A percentile compares a stretch with the other conserved stretches of the same genome.
Evolutionary conservation across 2,329 filamentous ascomycete species (phyloP).

Genomic region (Claviceps arundinis): DNA sequence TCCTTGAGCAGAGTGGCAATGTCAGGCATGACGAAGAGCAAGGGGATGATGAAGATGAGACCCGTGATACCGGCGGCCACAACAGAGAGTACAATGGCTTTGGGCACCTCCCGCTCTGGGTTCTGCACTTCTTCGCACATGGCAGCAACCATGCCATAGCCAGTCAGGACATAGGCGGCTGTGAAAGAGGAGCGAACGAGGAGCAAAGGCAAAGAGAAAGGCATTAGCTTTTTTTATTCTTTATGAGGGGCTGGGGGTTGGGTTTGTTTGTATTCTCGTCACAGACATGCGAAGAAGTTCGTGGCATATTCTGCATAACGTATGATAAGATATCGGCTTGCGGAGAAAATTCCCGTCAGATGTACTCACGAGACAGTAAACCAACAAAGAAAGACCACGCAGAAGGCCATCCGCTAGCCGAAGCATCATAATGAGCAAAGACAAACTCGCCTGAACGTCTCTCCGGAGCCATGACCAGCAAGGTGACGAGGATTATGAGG

Average conservation of each 20-base stretch:
- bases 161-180: slow-evolving; percentile 28
- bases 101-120: slow-evolving; percentile 47
- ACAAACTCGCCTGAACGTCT: slow-evolving; percentile 54
- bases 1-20: slow-evolving; percentile 49
- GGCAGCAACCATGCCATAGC: slow-evolving; percentile 39
- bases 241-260: too few species aligned
- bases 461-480: slow-evolving; percentile 50
- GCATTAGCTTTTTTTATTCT: background rate
- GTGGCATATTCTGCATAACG: too few species aligned
- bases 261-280: too few species aligned
- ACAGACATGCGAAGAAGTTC: too few species aligned
- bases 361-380: slow-evolving; percentile 31
- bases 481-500: slow-evolving; percentile 54
- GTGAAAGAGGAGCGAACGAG: background rate
- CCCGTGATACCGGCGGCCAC: slow-evolving; percentile 52
- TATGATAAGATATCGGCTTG: too few species aligned
- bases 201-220: background rate
- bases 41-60: slow-evolving; percentile 51
- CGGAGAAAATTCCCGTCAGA: slow-evolving; percentile 15
- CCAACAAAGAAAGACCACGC: slow-evolving; percentile 47
- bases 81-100: slow-evolving; percentile 55
- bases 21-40: slow-evolving; percentile 64
- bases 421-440: slow-evolving; percentile 55
- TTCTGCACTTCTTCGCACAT: slow-evolving; percentile 51
- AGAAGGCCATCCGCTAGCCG: slow-evolving; percentile 54